A percentile compares a stretch with the other conserved stretches of the same genome.
Evolutionary conservation across 306 rosid genomes (phyloP).

Genomic region (Mimosa pudica): DNA sequence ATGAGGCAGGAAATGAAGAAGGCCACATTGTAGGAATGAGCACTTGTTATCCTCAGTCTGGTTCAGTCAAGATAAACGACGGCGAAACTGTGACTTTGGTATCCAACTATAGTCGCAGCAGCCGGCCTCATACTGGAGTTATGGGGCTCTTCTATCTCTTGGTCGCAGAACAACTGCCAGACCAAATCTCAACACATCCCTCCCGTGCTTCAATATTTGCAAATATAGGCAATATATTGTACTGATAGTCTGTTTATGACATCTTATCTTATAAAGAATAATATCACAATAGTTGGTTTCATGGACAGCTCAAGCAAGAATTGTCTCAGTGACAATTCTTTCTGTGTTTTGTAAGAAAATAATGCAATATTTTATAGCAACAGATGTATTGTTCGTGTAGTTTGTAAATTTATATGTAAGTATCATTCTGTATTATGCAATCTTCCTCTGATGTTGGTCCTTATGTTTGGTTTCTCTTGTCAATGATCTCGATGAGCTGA

Average conservation of each 20-base stretch:
- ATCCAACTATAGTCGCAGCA: conserved; percentile 50
- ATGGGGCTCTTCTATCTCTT: conserved; percentile 72
- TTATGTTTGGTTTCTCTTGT: neutral
- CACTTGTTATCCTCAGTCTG: conserved; percentile 70
- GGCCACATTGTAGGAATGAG: conserved; percentile 83
- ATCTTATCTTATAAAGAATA: neutral
- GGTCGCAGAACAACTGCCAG: conserved; percentile 64
- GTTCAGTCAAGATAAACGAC: conserved; percentile 55
- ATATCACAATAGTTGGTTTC: neutral
- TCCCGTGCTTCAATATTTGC: conserved; percentile 29
- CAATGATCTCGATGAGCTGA: neutral
- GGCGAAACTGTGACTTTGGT: conserved; percentile 59
- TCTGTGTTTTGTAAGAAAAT: neutral
- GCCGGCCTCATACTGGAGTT: conserved; percentile 58
- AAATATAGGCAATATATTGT: neutral
- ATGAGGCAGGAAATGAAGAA: conserved; percentile 69
- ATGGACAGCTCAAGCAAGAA: neutral
- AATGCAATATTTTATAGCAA: neutral
- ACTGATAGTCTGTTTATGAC: neutral
- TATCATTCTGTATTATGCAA: neutral
- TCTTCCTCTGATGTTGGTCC: neutral
- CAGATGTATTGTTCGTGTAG: neutral
- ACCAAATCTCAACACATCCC: conserved; percentile 26
- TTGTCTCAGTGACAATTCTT: neutral
- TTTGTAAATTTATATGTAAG: neutral